A percentile compares a stretch with the other conserved stretches of the same genome.
These are phyloP conservation scores for Phytophthora pistaciae DNA, from an alignment of 352 stramenopile genomes.

Conservation along the genomic window DNA sequence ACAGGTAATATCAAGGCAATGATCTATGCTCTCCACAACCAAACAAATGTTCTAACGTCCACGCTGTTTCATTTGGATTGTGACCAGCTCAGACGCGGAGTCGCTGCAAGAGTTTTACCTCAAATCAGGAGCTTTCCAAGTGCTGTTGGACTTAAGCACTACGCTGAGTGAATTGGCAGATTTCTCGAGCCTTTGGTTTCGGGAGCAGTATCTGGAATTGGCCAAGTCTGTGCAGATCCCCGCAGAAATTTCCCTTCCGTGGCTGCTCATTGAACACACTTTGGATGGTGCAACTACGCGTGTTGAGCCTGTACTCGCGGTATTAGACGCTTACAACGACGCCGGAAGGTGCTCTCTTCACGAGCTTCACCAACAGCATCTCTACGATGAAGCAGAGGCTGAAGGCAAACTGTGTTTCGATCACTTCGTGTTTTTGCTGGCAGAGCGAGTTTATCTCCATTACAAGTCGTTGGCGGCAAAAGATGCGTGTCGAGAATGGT, in stretches of 20 bases:
- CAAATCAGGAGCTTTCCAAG: constrained; percentile 52
- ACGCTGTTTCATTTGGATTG: constrained; percentile 2
- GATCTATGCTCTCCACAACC: neutral
- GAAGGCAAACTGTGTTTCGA: constrained; percentile 88
- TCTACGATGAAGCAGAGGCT: constrained; percentile 87
- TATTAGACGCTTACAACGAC: constrained; percentile 91
- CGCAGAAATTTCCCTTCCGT: constrained; percentile 84
- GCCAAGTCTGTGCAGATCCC: constrained; percentile 79
- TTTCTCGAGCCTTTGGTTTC: constrained; percentile 83
- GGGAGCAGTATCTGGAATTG: constrained; percentile 85
- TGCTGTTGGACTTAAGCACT: constrained; percentile 63
- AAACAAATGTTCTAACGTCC: constrained; percentile 1
- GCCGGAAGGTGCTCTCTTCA: constrained; percentile 60
- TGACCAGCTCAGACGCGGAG: constrained; percentile 68
- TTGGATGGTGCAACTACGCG: constrained; percentile 35
- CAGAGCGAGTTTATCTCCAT: constrained; percentile 68
- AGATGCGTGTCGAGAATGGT: constrained; percentile 14
- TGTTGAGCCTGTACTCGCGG: constrained; percentile 55
- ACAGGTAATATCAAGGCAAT: constrained; percentile 46
- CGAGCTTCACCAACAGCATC: constrained; percentile 62
- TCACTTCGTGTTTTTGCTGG: constrained; percentile 75
- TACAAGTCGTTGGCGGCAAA: constrained; percentile 56
- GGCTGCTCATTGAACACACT: constrained; percentile 77
- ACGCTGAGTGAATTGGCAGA: constrained; percentile 62
- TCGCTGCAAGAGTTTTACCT: constrained; percentile 64